phyloP scores from a whole-genome alignment of 495 filamentous ascomycete genomes.

The Hypoxylon cercidicola region DNA sequence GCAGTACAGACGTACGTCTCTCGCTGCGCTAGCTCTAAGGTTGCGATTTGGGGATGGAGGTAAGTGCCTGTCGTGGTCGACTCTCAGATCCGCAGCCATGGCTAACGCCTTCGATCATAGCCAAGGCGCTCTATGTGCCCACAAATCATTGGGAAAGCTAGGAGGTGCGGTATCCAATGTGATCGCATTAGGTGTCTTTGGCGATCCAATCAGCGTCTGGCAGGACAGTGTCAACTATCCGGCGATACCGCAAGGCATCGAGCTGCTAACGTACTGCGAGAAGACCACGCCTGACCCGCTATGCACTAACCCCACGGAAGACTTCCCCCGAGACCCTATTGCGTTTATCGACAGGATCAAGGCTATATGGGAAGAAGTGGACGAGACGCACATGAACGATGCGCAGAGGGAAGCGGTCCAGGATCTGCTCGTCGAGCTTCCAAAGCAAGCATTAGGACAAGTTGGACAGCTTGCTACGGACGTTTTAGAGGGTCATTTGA shows the following conservation, averaged over 20 bases:
- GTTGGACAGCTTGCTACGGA: slow-evolving; percentile 31
- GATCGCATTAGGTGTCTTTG: slow-evolving; percentile 38
- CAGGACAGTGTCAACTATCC: slow-evolving; percentile 33
- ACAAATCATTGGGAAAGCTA: slow-evolving; percentile 30
- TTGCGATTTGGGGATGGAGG: slow-evolving; percentile 43
- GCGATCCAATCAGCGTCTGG: slow-evolving; percentile 36
- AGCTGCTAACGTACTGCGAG: slow-evolving; percentile 37
- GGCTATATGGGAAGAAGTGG: slow-evolving; percentile 31
- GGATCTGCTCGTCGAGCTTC: slow-evolving; percentile 27
- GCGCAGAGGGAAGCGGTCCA: slow-evolving; percentile 32
- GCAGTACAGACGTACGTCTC: slow-evolving; percentile 32
- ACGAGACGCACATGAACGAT: slow-evolving; percentile 34
- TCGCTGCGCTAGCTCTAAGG: slow-evolving; percentile 25
- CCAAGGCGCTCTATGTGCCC: slow-evolving; percentile 41
- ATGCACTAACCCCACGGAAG: slow-evolving; percentile 23
- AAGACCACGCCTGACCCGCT: slow-evolving; percentile 32
- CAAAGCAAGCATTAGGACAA: slow-evolving; percentile 28
- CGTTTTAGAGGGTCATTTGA: slow-evolving; percentile 27
- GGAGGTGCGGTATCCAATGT: slow-evolving; percentile 26
- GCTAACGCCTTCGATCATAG: slow-evolving; percentile 19
- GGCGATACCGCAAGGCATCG: slow-evolving; percentile 12
- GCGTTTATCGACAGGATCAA: slow-evolving; percentile 28
- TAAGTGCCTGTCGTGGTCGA: slow-evolving; percentile 6
- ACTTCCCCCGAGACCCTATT: slow-evolving; percentile 20
- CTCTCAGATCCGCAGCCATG: background rate